These are phyloP conservation scores for Pythium angustatum DNA, from an alignment of 352 stramenopile species.

Conservation along the genomic window DNA sequence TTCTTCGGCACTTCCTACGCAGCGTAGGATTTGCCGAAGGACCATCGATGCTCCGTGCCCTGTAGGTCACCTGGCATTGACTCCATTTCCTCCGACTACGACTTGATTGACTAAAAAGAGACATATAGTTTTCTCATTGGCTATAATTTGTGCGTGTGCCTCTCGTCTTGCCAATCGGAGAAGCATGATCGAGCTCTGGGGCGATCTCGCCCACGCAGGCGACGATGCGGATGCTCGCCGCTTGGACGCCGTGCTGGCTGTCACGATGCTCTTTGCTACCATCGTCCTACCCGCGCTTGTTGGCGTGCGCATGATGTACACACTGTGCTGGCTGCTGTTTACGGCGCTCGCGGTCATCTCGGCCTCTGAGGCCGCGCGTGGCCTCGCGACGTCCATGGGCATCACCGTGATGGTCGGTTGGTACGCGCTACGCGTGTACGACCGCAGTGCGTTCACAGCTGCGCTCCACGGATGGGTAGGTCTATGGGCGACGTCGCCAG, in stretches of 20 bases:
- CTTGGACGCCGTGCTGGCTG: slow-evolving; percentile 50
- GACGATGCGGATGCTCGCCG: slow-evolving; percentile 22
- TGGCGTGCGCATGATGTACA: slow-evolving; percentile 77
- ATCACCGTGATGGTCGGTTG: slow-evolving; percentile 87
- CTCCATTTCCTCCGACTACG: too few species aligned
- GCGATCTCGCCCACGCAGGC: background rate
- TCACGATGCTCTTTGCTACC: slow-evolving; percentile 58
- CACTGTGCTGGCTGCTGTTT: slow-evolving; percentile 75
- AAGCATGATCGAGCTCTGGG: slow-evolving; percentile 7
- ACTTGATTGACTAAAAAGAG: background rate
- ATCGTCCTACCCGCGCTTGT: slow-evolving; percentile 58
- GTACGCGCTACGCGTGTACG: slow-evolving; percentile 82
- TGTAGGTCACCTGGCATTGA: too few species aligned
- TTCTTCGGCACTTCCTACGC: too few species aligned
- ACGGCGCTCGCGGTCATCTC: slow-evolving; percentile 53
- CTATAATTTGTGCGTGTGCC: background rate
- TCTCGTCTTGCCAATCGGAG: too few species aligned
- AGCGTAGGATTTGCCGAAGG: too few species aligned
- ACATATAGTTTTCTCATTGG: too few species aligned
- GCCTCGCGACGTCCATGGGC: slow-evolving; percentile 77
- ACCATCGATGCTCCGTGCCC: too few species aligned
- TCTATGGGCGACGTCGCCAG: slow-evolving; percentile 67
- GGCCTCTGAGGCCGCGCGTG: slow-evolving; percentile 57
- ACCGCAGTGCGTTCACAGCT: slow-evolving; percentile 74
- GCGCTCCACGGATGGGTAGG: slow-evolving; percentile 75